These are phyloP conservation scores for Ophiostoma sp. DNA, from an alignment of 2,329 filamentous ascomycete genomes.

Conservation along the genomic window DNA sequence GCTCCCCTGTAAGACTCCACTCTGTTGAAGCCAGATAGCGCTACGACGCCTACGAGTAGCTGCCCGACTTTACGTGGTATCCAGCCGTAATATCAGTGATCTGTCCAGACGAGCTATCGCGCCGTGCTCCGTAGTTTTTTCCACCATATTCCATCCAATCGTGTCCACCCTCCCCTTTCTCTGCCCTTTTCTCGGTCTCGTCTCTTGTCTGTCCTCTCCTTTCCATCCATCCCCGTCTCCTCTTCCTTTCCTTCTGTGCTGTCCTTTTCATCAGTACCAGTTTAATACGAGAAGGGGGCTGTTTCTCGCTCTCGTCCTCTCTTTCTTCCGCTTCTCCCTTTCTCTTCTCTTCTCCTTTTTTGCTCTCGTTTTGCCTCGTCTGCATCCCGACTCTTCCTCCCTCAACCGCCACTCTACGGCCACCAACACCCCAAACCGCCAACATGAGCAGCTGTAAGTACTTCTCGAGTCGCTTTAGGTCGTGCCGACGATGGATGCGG, in stretches of 20 bases:
- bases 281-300: background rate
- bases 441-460: slow-evolving; percentile 38
- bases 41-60: background rate
- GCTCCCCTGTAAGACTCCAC: background rate
- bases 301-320: slow-evolving; percentile 8
- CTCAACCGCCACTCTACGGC: slow-evolving; percentile 15
- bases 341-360: slow-evolving; percentile 11
- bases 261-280: slow-evolving; percentile 11
- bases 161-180: slow-evolving; percentile 15
- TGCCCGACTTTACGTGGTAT: slow-evolving; percentile 26
- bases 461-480: too few species aligned
- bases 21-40: background rate
- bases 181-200: background rate
- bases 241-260: slow-evolving; percentile 16
- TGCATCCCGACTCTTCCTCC: background rate
- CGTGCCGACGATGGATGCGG: background rate
- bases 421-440: slow-evolving; percentile 23
- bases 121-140: slow-evolving; percentile 19
- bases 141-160: slow-evolving; percentile 12
- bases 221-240: slow-evolving; percentile 10
- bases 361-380: slow-evolving; percentile 16
- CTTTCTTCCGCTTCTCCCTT: slow-evolving; percentile 13
- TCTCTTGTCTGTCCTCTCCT: background rate
- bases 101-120: slow-evolving; percentile 18
- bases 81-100: slow-evolving; percentile 24